A percentile compares a stretch with the other conserved stretches of the same genome.
Evolutionary conservation across 2,329 filamentous ascomycete species (phyloP).

Genomic region (Penicillium sp.): DNA sequence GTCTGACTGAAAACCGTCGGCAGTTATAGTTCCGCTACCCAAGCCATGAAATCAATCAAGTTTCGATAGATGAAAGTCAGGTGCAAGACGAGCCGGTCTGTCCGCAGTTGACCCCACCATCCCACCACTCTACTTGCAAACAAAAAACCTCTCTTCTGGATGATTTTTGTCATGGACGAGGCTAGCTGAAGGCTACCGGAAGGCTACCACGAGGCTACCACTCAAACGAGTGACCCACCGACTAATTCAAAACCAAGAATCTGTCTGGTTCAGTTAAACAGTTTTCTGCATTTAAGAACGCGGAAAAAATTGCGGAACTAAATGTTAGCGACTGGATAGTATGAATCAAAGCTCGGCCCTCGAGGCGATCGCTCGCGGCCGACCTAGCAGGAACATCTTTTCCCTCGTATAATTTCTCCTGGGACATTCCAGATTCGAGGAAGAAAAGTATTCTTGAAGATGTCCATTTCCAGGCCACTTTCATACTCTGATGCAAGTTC

Average conservation of each 20-base stretch:
- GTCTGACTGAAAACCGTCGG: background rate
- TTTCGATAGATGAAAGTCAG: background rate
- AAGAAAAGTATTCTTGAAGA: too few species aligned
- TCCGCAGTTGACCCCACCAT: background rate
- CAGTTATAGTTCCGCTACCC: background rate
- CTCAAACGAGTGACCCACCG: too few species aligned
- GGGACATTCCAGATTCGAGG: too few species aligned
- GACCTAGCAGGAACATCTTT: background rate
- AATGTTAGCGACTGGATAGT: background rate
- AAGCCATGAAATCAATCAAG: background rate
- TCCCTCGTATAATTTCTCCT: background rate
- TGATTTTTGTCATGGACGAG: background rate
- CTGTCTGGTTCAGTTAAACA: background rate
- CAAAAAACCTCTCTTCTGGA: background rate
- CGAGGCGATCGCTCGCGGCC: background rate
- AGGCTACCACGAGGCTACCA: too few species aligned
- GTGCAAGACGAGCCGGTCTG: background rate
- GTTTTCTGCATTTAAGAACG: background rate
- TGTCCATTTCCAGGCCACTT: background rate
- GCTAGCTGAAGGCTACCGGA: too few species aligned
- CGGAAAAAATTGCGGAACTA: background rate
- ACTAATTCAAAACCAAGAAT: too few species aligned
- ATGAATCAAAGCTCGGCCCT: background rate
- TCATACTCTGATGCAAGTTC: background rate
- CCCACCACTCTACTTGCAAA: background rate